Percentiles rank a stretch among this genome's conserved stretches.
Conservation (phyloP, 306 rosid species). For the Vigna trinervia region DNA sequence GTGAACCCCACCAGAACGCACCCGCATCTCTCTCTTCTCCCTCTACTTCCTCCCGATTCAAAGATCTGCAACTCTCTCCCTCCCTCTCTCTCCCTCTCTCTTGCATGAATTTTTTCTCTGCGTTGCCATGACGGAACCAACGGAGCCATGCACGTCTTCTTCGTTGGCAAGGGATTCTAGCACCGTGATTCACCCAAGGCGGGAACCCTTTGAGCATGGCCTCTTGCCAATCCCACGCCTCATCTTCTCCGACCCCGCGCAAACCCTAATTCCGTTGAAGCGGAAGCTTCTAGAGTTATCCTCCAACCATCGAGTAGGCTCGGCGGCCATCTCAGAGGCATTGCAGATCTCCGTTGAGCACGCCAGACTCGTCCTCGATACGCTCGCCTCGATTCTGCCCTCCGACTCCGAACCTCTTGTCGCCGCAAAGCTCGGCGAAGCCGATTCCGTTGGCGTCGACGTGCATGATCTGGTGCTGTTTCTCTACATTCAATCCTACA, state of each 20-base stretch:
- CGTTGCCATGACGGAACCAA: conserved; percentile 74
- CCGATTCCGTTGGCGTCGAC: conserved; percentile 70
- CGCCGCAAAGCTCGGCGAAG: conserved; percentile 52
- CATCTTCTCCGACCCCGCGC: conserved; percentile 87
- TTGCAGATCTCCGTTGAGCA: conserved; percentile 93
- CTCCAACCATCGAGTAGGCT: conserved; percentile 58
- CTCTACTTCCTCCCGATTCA: conserved; percentile 35
- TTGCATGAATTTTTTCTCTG: conserved; percentile 35
- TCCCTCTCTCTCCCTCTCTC: neutral
- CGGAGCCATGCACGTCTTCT: conserved; percentile 62
- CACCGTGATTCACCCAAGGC: conserved; percentile 78
- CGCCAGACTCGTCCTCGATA: conserved; percentile 81
- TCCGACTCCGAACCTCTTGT: conserved; percentile 76
- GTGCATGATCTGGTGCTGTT: conserved; percentile 86
- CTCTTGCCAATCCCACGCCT: conserved; percentile 86
- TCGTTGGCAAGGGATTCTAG: conserved; percentile 57
- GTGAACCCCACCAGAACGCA: conserved; percentile 45
- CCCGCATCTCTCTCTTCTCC: conserved; percentile 42
- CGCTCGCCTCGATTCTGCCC: conserved; percentile 79
- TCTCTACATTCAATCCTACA: conserved; percentile 93
- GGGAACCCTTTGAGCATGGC: conserved; percentile 95
- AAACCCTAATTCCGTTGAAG: conserved; percentile 92
- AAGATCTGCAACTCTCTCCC: conserved; percentile 55
- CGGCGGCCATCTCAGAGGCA: conserved; percentile 71
- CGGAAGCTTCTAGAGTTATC: conserved; percentile 69